Conservation (phyloP, 1,284 basidiomycete genomes). For the Irpex rosettiformis region DNA sequence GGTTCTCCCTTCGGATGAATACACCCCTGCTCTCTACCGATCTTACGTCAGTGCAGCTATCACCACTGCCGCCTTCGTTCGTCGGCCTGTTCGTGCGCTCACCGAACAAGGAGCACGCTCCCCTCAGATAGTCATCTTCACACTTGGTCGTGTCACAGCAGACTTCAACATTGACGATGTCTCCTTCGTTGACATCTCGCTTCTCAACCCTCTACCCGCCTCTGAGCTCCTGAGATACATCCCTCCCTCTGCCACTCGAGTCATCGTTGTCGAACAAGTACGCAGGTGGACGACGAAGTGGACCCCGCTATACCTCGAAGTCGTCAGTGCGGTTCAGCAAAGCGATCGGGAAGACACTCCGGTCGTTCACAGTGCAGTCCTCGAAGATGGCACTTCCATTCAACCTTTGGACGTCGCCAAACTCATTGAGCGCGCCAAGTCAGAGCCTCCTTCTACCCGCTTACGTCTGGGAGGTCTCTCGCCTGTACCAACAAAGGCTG, state of each 20-base stretch:
- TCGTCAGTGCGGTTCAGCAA: conserved; percentile 72
- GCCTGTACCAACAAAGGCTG: not conserved
- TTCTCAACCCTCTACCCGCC: conserved; percentile 74
- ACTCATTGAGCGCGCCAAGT: conserved; percentile 41
- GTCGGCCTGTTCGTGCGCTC: conserved; percentile 58
- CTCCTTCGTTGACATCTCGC: conserved; percentile 64
- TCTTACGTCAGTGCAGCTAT: conserved; percentile 63
- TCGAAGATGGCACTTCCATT: conserved; percentile 48
- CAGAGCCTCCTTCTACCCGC: conserved; percentile 35
- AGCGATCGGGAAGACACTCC: conserved; percentile 47
- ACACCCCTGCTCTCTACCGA: conserved; percentile 38
- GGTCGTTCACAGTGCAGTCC: conserved; percentile 55
- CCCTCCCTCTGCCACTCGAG: conserved; percentile 60
- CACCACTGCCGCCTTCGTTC: conserved; percentile 58
- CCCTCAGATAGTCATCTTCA: conserved; percentile 67
- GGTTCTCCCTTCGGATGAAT: conserved; percentile 17
- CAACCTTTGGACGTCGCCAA: conserved; percentile 43
- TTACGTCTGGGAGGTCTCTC: conserved; percentile 40
- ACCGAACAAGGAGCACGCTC: conserved; percentile 42
- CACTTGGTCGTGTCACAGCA: conserved; percentile 58
- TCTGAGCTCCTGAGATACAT: conserved; percentile 64
- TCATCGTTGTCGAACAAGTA: conserved; percentile 86
- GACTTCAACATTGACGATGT: conserved; percentile 51
- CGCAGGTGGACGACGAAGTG: conserved; percentile 79
- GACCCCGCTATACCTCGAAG: conserved; percentile 85